A percentile compares a stretch with the other conserved stretches of the same genome.
phyloP scores from a whole-genome alignment of 306 rosid species.

The Vigna radiata region DNA sequence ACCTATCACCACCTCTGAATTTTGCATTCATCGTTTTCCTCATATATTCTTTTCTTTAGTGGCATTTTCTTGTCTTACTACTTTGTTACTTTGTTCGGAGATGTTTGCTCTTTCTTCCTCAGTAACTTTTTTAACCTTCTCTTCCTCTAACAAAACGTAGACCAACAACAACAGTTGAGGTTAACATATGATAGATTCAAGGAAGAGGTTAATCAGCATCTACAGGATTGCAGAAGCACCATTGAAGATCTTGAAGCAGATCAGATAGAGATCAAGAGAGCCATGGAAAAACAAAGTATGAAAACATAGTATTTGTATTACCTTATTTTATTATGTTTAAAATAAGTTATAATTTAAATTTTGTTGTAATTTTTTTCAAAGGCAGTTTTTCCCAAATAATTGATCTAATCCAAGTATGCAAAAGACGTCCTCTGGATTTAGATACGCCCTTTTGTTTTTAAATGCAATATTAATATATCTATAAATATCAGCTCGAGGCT shows the following conservation, averaged over 20 bases:
- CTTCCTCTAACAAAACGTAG: conserved; percentile 56
- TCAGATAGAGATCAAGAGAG: conserved; percentile 74
- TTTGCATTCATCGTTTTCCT: conserved; percentile 28
- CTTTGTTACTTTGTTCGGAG: background rate
- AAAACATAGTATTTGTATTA: conserved; percentile 1
- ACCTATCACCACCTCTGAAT: conserved; percentile 10
- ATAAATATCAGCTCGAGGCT: conserved; percentile 37
- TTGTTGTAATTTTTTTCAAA: background rate
- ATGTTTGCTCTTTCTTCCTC: conserved; percentile 20
- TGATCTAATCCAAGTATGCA: conserved; percentile 11
- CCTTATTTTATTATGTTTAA: conserved; percentile 10
- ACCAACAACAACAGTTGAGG: conserved; percentile 73
- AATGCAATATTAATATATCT: conserved; percentile 23
- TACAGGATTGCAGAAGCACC: conserved; percentile 74
- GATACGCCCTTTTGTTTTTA: background rate
- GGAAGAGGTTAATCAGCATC: conserved; percentile 79
- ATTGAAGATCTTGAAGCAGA: conserved; percentile 76
- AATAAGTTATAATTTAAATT: conserved; percentile 1
- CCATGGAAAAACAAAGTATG: conserved; percentile 83
- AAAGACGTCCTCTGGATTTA: conserved; percentile 36
- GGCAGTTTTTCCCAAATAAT: background rate
- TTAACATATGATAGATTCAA: conserved; percentile 77
- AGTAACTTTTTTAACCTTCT: conserved; percentile 19
- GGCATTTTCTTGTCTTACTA: conserved; percentile 16
- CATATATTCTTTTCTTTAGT: conserved; percentile 19